A percentile compares a stretch with the other conserved stretches of the same genome.
These are phyloP conservation scores for Talaromyces atroroseus DNA, from an alignment of 2,329 filamentous ascomycete species.

Conservation along the genomic window DNA sequence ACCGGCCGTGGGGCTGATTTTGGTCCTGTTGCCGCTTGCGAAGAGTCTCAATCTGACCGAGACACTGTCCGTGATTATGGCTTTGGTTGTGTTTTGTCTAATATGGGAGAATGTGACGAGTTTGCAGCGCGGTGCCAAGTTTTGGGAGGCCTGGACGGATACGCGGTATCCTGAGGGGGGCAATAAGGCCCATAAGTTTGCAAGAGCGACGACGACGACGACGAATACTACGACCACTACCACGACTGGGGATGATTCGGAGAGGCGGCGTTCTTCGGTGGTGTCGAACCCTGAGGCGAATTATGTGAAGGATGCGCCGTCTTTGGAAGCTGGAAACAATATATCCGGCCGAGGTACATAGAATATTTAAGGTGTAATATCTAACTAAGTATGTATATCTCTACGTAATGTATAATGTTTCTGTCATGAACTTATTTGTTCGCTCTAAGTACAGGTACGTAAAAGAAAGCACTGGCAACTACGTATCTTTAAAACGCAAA, in stretches of 20 bases:
- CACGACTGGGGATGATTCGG: not conserved
- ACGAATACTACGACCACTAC: not conserved
- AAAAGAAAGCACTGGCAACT: not conserved
- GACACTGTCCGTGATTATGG: constrained; percentile 42
- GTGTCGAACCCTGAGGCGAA: not conserved
- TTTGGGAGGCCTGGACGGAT: constrained; percentile 28
- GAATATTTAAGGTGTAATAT: not conserved
- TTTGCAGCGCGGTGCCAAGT: constrained; percentile 18
- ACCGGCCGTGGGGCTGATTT: constrained; percentile 31
- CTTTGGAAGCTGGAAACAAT: not conserved
- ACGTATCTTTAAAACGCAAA: not conserved
- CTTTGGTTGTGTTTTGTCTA: constrained; percentile 38
- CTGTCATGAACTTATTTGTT: not conserved
- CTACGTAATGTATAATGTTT: not conserved
- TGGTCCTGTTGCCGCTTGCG: constrained; percentile 33
- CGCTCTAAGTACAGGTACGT: not conserved
- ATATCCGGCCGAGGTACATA: not conserved
- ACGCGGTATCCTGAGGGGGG: constrained; percentile 22
- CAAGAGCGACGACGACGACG: not conserved
- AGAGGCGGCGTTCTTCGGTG: no score
- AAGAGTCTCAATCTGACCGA: constrained; percentile 27
- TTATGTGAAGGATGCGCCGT: not conserved
- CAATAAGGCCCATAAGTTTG: not conserved
- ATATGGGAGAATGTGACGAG: constrained; percentile 42
- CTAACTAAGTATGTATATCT: not conserved